Base-by-base conservation (phyloP, 2,329 filamentous ascomycete genomes). In the Neophaeococcomyces aloes region DNA sequence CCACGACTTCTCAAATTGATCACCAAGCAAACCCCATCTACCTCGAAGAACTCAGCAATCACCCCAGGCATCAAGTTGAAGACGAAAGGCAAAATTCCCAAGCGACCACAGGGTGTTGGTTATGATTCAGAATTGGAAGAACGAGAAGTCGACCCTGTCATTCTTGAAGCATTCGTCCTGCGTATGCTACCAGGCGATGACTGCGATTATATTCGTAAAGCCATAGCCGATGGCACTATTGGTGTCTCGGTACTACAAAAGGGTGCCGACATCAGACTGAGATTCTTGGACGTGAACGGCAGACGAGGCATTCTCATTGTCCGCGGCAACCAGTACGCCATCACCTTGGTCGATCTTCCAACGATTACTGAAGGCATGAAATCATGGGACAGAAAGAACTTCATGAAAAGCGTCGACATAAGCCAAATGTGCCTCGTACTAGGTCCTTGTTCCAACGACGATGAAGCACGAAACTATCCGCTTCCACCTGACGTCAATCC, bases 41-140 rank as follows among this genome's bases (percentile, higher is more conserved):
- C 35, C 6, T 38, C 33, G 8, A 40, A 42, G 14, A 33, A 34
- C 15, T 11, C 44, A 15, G 25, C 48, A 15, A 25, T 32, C 41
- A 49, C 41, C 10, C 59, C 57, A 3, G 52, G 64, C 25, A 67
- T 80, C 44, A 75, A 75, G 42, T 65, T 85, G 45, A 81, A 79
- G 56, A 69, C 77, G 38, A 78, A 80, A 54, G 81, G 81, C n/a
- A 75, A 78, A 50, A 71, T 76, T 1, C 81, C 84, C 5, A 69
- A 75, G 25, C 76, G 85, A 50, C 79, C 79, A 4, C 75, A 78
- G 1, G 91, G 91, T 40, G 86, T 94, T 44, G 91, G 89, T 6
- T 98, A 96, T 64, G 91, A 98, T 61, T 95, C 88, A 2, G 91
- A 96, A 63, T 86, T 88, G 10, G 91, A 87, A 44, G 91, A 96